Evolutionary conservation across 2,329 filamentous ascomycete genomes (phyloP), one percentile per base, ranked within the genome.

Genomic region (Xylariaceae sp.): DNA sequence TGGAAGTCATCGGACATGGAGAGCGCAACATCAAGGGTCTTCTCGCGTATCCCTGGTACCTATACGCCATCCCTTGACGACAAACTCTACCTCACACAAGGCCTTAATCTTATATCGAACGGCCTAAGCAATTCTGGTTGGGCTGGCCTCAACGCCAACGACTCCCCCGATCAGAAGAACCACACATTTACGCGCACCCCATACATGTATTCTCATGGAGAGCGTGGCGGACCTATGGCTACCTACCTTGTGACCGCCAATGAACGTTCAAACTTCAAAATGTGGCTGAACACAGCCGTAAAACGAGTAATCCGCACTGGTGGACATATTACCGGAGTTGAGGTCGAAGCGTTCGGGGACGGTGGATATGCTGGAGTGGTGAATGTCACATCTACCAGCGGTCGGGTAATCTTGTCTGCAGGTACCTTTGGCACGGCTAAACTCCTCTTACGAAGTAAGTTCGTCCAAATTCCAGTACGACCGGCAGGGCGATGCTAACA

Each of bases 351-450:
- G 44, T 74, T 72, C 50, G 69, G 71, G 22, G 67, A 73, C 22
- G 79, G 76, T 19, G 84, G 84, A 8, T 78, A 79, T 59, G 74
- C 73, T 22, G 83, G 85, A 4, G 78, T 78, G 8, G 75, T 88
- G 58, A 83, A 81, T 6, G 70, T 88, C 53, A 83, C 83, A 19
- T 63, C 75, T 4, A 69, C 71, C 36, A 80, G 77, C 12, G 86
- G 87, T 9, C 80, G 84, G 48, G 85, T 89, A 42, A 80, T 89
- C 60, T 72, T 89, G 30, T 80, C 86, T 16, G 81, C 84, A 1
- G 87, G 87, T 45, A 74, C 85, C 1, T 87, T 89, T 57, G 84
- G 84, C n/a, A 84, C 84, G 1, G 76, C 85, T 13, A 87, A 87
- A 70, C 73, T 90, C 45, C 76, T 89, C 2, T 76, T 88, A 70